Evolutionary conservation across 129 eudicot genomes (phyloP), one percentile per base, ranked within the genome.

Genomic region (Flaveria trinervia): DNA sequence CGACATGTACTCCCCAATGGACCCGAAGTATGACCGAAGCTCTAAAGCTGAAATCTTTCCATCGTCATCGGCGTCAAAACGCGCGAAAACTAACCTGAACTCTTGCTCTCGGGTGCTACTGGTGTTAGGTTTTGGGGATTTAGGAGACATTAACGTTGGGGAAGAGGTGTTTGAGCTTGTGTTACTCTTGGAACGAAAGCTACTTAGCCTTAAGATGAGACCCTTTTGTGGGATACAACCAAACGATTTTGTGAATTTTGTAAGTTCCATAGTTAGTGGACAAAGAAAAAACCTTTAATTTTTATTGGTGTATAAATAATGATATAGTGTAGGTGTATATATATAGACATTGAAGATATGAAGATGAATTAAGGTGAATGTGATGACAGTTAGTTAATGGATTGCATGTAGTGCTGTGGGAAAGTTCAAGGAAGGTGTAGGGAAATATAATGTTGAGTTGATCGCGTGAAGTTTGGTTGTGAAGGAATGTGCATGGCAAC

Each of bases 11-110:
- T 91, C 94, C 7, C 97, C 92, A 2, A 88, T 71, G 20, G 92
- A 84, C n/a, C 75, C 89, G 36, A 91, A 86, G 50, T 84, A 88
- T 8, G 89, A 76, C 12, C 92, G 76, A 7, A 91, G 70, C 76
- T 88, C 97, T 18, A 79, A 46, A 43, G 97, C 92, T 1, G 94
- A 88, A 49, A 91, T 86, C 84, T 84, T 88, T 1, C 97, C 97
- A 44, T 91, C 92, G 5, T 79, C 74, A 61, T 91, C 88, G 0
- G 65, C 62, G 33, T 88, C 90, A 30, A 91, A 91, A 59, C 86
- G 93, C 7, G 84, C 83, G 10, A 91, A 91, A 20, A 86, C 94
- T 14, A 83, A 79, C 70, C 73, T 77, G 23, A 88, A 76, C 80
- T 79, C 85, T 16, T 85, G 77, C 41, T 88, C 85, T 16, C 66